A percentile compares a stretch with the other conserved stretches of the same genome.
phyloP scores from a whole-genome alignment of 2,329 filamentous ascomycete species.

The Hypomyces rosellus region DNA sequence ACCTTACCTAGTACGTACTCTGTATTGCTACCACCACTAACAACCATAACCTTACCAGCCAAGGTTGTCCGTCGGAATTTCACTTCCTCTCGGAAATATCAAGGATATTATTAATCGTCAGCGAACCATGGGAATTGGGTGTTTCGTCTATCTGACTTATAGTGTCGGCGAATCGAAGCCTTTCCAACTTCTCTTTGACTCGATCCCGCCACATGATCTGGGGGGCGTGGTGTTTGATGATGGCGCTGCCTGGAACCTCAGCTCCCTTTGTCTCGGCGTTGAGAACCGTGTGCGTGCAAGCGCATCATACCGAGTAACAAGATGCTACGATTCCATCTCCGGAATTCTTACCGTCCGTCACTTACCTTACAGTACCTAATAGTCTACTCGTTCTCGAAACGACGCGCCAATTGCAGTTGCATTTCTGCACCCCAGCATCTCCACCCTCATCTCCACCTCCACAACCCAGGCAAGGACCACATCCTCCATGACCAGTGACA shows the following conservation, averaged over 20 bases:
- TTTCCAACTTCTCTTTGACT: no score
- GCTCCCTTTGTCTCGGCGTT: no score
- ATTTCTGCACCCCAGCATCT: conserved; percentile 11
- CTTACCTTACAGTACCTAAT: not conserved
- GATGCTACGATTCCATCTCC: conserved; percentile 2
- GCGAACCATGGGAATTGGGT: no score
- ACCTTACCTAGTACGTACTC: not conserved
- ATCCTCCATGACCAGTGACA: conserved; percentile 8
- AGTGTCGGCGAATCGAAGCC: no score
- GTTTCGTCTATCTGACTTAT: no score
- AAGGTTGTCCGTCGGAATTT: not conserved
- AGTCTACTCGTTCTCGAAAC: conserved; percentile 3
- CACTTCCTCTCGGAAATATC: not conserved
- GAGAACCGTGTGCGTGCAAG: no score
- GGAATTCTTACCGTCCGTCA: not conserved
- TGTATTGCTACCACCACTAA: not conserved
- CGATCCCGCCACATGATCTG: no score
- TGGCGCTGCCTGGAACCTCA: no score
- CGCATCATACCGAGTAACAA: no score
- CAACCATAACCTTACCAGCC: not conserved
- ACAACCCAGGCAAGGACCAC: conserved; percentile 7
- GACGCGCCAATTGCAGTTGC: conserved; percentile 10
- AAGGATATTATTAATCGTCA: not conserved
- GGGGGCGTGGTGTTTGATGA: no score
- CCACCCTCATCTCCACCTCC: conserved; percentile 11